Base-by-base conservation (phyloP, 768 basidiomycete species). In the Tephrocybe sp. region DNA sequence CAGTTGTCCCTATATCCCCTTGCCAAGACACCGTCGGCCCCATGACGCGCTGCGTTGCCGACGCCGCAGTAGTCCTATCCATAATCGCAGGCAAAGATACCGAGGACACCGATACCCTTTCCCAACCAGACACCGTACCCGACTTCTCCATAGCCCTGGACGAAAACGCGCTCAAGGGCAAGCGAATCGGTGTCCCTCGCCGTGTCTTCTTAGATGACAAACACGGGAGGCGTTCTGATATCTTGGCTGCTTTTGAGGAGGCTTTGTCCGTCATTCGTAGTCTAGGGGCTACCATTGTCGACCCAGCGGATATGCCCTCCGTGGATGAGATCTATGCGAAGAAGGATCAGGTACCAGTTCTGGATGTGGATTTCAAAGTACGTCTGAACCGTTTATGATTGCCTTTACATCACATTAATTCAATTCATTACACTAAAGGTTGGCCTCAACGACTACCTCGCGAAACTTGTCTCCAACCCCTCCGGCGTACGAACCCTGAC, bases 1-100 rank as follows among this genome's bases (percentile, higher is more conserved):
- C 35, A 32, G 7, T 9, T 39, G 5, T 20, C 31, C 83, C 83
- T 1, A 77, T 81, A 5, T 80, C 79, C 0, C 63, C 64, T 4
- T 72, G 80, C 56, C 81, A 82, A 61, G 83, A 84, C 53, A 78
- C 80, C 1, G 72, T 83, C 3, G 83, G 82, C 0, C 82, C 83
- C 0, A 73, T 85, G 53, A 64, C 76, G 2, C 72, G 82, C 5
- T 77, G 78, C 6, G 53, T 83, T 19, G 60, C 77, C 0, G 83
- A 84, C 49, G 80, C 76, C 0, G 82, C 82, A 0, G 70, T 77
- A 33, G 71, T 84, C 0, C 68, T 84, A 12, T 74, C 75, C 11
- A 60, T 76, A 32, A 83, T 84, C 40, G 79, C 80, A 0, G 82
- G 80, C 1, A 68, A 65, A 19, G 82, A 83, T 46, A 69, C 73